Evolutionary conservation across 2,329 filamentous ascomycete genomes (phyloP).

Genomic region (Talaromyces sp.): DNA sequence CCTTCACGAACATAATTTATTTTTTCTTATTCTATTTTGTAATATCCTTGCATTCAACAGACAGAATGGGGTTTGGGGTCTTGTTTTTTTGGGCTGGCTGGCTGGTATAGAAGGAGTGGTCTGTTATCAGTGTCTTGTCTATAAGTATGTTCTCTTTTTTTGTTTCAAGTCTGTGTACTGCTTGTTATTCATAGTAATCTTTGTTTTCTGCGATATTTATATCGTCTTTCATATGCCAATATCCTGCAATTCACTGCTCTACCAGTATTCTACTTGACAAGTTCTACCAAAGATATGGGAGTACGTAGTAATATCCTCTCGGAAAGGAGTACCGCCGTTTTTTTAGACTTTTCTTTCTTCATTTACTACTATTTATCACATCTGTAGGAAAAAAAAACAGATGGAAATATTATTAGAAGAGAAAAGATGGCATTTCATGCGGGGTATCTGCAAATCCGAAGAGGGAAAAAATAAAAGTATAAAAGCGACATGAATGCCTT

Average conservation of each 20-base stretch:
- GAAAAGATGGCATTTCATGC: conserved; percentile 3
- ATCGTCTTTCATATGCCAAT: background rate
- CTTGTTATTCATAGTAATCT: too few species aligned
- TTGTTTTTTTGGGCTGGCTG: background rate
- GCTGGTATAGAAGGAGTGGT: background rate
- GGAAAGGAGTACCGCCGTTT: background rate
- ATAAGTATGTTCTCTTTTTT: background rate
- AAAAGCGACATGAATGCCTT: background rate
- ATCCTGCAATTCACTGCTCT: background rate
- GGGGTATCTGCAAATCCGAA: conserved; percentile 7
- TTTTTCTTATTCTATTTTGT: background rate
- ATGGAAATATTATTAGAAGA: background rate
- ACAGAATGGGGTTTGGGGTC: background rate
- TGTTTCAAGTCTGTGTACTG: too few species aligned
- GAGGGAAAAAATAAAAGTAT: background rate
- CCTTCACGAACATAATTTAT: conserved; percentile 1
- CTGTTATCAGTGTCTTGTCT: background rate
- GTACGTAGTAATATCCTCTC: background rate
- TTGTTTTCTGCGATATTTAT: background rate
- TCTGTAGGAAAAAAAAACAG: background rate
- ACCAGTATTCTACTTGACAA: background rate
- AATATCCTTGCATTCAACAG: background rate
- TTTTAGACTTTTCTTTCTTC: background rate
- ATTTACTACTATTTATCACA: background rate
- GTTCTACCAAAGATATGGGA: too few species aligned